phyloP scores from a whole-genome alignment of 2,329 filamentous ascomycete species.

The Paracoccidioides brasiliensis region DNA sequence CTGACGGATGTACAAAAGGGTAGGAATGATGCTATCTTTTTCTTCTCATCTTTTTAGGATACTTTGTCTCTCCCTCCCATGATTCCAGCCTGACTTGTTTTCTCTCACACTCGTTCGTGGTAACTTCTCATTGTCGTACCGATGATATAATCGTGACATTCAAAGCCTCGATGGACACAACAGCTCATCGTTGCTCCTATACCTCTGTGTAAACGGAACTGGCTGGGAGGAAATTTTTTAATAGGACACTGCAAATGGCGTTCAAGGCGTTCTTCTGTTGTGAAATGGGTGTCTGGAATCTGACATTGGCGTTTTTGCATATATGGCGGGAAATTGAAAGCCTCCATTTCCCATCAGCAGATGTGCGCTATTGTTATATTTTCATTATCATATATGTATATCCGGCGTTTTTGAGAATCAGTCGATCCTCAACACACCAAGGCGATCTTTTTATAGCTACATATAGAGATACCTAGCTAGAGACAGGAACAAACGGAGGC shows the following conservation, averaged over 20 bases:
- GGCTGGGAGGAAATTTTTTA: background rate
- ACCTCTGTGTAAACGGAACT: background rate
- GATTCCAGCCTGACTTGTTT: background rate
- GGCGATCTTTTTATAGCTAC: background rate
- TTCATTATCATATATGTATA: background rate
- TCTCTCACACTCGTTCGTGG: background rate
- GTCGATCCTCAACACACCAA: background rate
- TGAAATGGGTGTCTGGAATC: background rate
- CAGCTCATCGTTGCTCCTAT: background rate
- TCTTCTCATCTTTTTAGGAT: background rate
- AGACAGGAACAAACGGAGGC: background rate
- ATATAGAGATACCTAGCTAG: background rate
- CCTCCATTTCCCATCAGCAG: background rate
- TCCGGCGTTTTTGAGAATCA: background rate
- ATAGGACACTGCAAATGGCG: background rate
- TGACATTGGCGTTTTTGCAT: constrained; percentile 1
- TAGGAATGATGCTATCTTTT: background rate
- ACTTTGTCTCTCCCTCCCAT: background rate
- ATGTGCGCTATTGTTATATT: background rate
- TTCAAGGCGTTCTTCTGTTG: background rate
- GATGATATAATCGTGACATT: background rate
- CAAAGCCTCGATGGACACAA: background rate
- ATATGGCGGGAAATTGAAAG: background rate
- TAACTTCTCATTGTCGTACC: background rate
- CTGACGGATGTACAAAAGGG: background rate